Evolutionary conservation across 2,329 filamentous ascomycete species (phyloP), one percentile per base, ranked within the genome.

Genomic region (Sordariomycetes sp.): DNA sequence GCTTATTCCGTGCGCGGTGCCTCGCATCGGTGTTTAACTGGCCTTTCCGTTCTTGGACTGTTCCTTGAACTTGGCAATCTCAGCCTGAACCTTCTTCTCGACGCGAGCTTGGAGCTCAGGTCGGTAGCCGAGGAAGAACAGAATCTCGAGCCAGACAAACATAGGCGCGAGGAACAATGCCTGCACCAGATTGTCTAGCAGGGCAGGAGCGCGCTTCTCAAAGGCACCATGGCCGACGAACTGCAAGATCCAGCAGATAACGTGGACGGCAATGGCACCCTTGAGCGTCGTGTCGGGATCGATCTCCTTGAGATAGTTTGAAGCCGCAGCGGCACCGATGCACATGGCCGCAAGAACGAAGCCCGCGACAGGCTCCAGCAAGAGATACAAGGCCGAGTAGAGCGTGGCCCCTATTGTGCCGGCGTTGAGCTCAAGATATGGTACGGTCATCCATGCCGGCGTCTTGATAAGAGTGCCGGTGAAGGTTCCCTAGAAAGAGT

Each of bases 91-190:
- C 24, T 73, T 77, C 54, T 79, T 78, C 41, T 90, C 77, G 29
- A 96, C 75, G 33, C 90, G 77, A 40, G 73, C 71, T 63, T 90
- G 86, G 46, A 98, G 67, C 57, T 94, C 87, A 2, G 81, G 84
- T 39, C 92, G 76, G 60, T 96, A 98, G 32, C 92, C 92, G 33
- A 93, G 74, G 49, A 71, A 78, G 66, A 98, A 98, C 18, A 98
- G 70, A 17, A 93, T 63, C 64, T 96, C 88, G 48, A 98, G 82
- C 85, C 92, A 98, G 38, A 96, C 90, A 48, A 96, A 98, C 50
- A 98, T 82, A 8, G 92, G 92, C 0, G 92, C 92, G 17, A 96
- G 70, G 51, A 96, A 90, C 43, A 96, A 59, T 19, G 92, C 88
- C 61, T 96, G 92, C 31, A 93, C 70, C 27, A 96, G 62, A 51